Conservation (phyloP, 495 filamentous ascomycete genomes). For the Hapsidospora chrysogenum region DNA sequence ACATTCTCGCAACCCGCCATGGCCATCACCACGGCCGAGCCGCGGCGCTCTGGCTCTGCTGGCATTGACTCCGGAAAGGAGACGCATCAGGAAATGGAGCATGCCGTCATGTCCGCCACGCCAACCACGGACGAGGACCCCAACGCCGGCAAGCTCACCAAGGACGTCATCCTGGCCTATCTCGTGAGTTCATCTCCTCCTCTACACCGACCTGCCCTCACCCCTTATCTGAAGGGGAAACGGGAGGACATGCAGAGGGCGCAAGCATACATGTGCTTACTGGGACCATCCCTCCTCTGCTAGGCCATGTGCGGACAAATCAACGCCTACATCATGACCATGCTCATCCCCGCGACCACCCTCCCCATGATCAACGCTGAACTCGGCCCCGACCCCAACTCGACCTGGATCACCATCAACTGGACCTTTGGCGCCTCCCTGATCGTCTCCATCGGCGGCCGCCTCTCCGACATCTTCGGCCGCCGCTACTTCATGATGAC, state of each 20-base stretch:
- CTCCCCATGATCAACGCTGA: conserved; percentile 9
- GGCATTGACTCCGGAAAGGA: not conserved
- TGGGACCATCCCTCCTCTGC: too few species aligned
- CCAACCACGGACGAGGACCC: not conserved
- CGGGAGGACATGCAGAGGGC: too few species aligned
- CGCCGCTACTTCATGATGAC: conserved; percentile 18
- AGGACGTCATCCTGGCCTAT: not conserved
- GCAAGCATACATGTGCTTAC: too few species aligned
- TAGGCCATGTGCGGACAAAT: not conserved
- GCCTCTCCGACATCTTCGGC: conserved; percentile 17
- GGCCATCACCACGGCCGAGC: too few species aligned
- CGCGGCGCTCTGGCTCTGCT: too few species aligned
- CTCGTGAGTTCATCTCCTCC: not conserved
- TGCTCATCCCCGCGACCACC: conserved; percentile 2
- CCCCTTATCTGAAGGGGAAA: too few species aligned
- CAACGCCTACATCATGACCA: conserved; percentile 4
- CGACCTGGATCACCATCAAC: conserved; percentile 8
- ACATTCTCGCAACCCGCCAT: too few species aligned
- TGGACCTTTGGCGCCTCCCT: conserved; percentile 7
- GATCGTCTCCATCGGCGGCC: conserved; percentile 11
- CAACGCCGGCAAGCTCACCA: not conserved
- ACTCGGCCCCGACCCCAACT: conserved; percentile 10
- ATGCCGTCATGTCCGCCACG: not conserved
- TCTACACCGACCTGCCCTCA: not conserved
- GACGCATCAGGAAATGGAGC: not conserved